Conservation (phyloP, 2,329 filamentous ascomycete genomes). For the Helotiales sp. region DNA sequence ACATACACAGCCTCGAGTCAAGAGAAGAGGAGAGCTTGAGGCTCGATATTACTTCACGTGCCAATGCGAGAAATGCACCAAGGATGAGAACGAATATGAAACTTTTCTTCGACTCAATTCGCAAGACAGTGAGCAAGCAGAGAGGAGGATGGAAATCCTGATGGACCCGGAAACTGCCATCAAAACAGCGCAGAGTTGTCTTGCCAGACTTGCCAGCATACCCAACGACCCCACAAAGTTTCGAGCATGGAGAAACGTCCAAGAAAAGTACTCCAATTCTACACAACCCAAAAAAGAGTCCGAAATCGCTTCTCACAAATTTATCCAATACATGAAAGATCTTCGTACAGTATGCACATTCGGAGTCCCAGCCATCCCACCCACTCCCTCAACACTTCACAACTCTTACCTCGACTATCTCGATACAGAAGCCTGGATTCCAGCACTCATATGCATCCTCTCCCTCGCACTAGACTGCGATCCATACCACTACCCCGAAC, state of each 20-base stretch:
- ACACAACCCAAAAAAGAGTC: not conserved
- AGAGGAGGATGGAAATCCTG: conserved; percentile 9
- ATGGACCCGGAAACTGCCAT: not conserved
- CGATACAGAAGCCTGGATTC: conserved; percentile 45
- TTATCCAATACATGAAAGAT: not conserved
- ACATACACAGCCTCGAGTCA: conserved; percentile 32
- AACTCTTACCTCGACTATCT: conserved; percentile 45
- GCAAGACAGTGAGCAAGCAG: not conserved
- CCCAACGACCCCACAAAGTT: not conserved
- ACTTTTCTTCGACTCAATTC: conserved; percentile 4
- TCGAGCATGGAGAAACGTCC: not conserved
- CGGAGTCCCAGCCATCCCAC: conserved; percentile 17
- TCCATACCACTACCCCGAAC: conserved; percentile 49
- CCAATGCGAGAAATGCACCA: conserved; percentile 26
- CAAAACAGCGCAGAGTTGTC: conserved; percentile 2
- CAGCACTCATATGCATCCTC: conserved; percentile 47
- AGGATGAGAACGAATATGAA: conserved; percentile 20
- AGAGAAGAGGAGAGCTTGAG: conserved; percentile 17
- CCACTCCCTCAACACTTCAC: conserved; percentile 40
- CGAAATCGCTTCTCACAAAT: not conserved
- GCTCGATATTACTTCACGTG: conserved; percentile 31
- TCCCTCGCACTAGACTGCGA: conserved; percentile 40
- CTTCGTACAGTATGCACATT: conserved; percentile 1
- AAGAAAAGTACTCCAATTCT: not conserved
- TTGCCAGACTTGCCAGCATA: not conserved